Evolutionary conservation across 2,329 filamentous ascomycete genomes (phyloP), one percentile per base, ranked within the genome.

Genomic region (Arachnopeziza araneosa): DNA sequence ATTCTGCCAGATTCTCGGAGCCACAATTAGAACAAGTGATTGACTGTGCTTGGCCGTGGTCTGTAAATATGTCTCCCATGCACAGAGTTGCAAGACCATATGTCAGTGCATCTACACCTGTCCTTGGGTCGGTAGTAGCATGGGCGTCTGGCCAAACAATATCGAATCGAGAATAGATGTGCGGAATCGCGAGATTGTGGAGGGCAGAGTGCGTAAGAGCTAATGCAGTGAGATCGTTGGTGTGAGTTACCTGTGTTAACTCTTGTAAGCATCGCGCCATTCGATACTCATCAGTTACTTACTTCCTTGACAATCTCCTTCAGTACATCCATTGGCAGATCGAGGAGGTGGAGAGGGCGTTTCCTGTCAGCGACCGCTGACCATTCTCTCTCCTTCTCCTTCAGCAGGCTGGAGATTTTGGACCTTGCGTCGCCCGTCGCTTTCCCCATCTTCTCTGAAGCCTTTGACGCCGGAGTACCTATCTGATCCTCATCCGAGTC

Each of bases 151-250:
- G 90, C 91, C 91, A 95, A 50, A 93, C 88, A 64, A 95, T 95
- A 70, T 95, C 90, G 74, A 95, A 95, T 62, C 89, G 84, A 21
- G 88, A 89, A 76, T 95, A 95, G 65, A 95, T 91, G 68, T 87
- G 85, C 21, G 90, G 90, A 24, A 91, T 86, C 0, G 89, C 84
- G 58, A 95, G 81, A 51, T 81, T 80, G 75, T 95, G 89, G 14
- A 96, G 81, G 26, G 87, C 86, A 17, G 90, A 91, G 75, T 91
- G 90, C 51, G 89, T 89, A 61, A 91, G 79, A 17, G 90, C 89
- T 50, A 95, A 80, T 17, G 89, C 86, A 0, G 88, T 91, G 62
- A 95, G 79, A 72, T 95, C 90, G 72, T 92, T 93, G 5, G 89
- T 91, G 70, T 92, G 87, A 3, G 87, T 90, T 57, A 93, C 82